Base-by-base conservation (phyloP, 2,329 filamentous ascomycete genomes). In the Neophaeococcomyces mojaviensis region DNA sequence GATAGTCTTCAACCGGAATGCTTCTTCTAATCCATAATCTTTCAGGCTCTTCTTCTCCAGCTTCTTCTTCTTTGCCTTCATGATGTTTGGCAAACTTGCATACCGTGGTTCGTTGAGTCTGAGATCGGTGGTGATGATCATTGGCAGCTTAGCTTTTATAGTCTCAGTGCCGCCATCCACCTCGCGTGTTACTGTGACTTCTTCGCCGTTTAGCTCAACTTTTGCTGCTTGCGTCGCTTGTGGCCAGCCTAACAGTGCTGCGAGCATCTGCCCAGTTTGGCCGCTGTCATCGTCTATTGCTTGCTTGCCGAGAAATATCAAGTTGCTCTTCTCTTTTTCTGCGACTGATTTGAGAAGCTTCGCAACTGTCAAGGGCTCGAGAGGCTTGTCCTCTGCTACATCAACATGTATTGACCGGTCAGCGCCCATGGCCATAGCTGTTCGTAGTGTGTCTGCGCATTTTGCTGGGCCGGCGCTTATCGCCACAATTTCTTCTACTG, bases 51-150 rank as follows among this genome's bases (percentile, higher is more conserved):
- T 84, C 84, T 96, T 97, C 61, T 92, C 88, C 58, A 98, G 63
- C 62, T 86, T 86, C 84, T 98, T 98, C 86, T 97, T 98, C 85
- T 98, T 98, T 44, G 92, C 92, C 83, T 97, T 98, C 92, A 98
- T 98, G 55, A 98, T 97, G 65, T 97, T 97, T 41, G 89, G 90
- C 78, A 98, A 67, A 68, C 81, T 95, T 18, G 90, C 92, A 66
- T 95, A 98, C 54, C 92, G 76, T 49, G 92, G 92, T 78, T 94
- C 88, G 63, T 98, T 98, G 65, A 98, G 72, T 43, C 92, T 74
- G 70, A 98, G 67, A 72, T 98, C 92, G 51, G 92, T 95, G 51
- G 92, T 98, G 58, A 98, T 86, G 43, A 98, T 73, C 81, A 97
- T 82, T 0, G 92, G 92, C 67, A 98, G 69, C 72, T 84, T 86